These are phyloP conservation scores for Corymbia calophylla DNA, from an alignment of 441 rosid species.

Conservation along the genomic window DNA sequence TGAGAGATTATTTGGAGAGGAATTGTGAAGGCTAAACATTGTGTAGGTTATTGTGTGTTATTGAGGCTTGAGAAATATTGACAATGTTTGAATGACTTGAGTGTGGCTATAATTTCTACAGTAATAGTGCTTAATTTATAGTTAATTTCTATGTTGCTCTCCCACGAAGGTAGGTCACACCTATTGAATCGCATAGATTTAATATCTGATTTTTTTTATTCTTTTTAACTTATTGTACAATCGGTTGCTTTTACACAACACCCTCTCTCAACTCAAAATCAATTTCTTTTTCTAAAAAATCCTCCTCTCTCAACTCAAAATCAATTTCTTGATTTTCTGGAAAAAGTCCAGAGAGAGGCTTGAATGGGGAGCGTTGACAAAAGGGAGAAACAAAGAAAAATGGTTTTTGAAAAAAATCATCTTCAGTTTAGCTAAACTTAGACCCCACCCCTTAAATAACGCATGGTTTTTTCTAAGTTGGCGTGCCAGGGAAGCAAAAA, in stretches of 20 bases:
- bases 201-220: neutral
- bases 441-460: neutral
- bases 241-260: neutral
- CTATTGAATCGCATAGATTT: neutral
- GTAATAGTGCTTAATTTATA: neutral
- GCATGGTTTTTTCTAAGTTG: neutral
- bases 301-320: too few species aligned
- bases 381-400: neutral
- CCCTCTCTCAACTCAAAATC: too few species aligned
- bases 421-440: neutral
- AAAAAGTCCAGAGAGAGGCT: too few species aligned
- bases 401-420: neutral
- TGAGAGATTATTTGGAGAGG: neutral
- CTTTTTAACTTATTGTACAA: neutral
- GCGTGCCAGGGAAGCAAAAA: neutral
- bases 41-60: neutral
- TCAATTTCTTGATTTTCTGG: too few species aligned
- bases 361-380: too few species aligned
- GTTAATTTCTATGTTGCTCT: neutral
- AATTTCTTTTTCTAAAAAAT: too few species aligned
- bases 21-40: neutral
- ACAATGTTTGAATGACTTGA: neutral
- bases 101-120: neutral
- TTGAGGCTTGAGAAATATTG: neutral
- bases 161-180: neutral